Conservation (phyloP, 169 alveolate species). For the Sarcocystis neurona region DNA sequence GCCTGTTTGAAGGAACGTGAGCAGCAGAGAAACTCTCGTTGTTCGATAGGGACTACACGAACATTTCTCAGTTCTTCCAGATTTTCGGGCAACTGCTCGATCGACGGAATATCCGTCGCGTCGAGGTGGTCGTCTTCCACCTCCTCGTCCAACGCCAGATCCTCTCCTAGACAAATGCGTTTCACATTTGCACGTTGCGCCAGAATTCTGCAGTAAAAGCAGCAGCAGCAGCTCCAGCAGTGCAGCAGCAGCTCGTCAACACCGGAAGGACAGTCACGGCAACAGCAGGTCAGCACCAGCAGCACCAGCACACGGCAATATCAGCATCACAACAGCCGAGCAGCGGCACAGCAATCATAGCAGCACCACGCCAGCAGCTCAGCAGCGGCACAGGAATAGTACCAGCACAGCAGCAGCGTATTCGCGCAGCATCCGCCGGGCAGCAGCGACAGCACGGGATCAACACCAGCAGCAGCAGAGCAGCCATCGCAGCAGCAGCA, state of each 20-base stretch:
- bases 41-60: too few species aligned
- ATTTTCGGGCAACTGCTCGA: slow-evolving; percentile 12
- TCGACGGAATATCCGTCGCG: background rate
- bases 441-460: too few species aligned
- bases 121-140: slow-evolving; percentile 6
- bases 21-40: too few species aligned
- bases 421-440: too few species aligned
- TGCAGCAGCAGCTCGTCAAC: background rate
- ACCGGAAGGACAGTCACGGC: background rate
- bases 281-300: background rate
- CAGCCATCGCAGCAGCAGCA: too few species aligned
- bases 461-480: too few species aligned
- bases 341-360: background rate
- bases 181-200: slow-evolving; percentile 12
- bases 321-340: too few species aligned
- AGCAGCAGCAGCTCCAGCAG: slow-evolving; percentile 9
- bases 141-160: slow-evolving; percentile 5
- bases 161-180: background rate
- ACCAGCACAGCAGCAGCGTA: too few species aligned
- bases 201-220: background rate
- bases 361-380: slow-evolving; percentile 1
- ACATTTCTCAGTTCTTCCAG: background rate
- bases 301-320: background rate
- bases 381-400: background rate
- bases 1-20: too few species aligned